Evolutionary conservation across 139 green algal genomes (phyloP), one percentile per base, ranked within the genome.

Genomic region (Zygnema cylindricum): DNA sequence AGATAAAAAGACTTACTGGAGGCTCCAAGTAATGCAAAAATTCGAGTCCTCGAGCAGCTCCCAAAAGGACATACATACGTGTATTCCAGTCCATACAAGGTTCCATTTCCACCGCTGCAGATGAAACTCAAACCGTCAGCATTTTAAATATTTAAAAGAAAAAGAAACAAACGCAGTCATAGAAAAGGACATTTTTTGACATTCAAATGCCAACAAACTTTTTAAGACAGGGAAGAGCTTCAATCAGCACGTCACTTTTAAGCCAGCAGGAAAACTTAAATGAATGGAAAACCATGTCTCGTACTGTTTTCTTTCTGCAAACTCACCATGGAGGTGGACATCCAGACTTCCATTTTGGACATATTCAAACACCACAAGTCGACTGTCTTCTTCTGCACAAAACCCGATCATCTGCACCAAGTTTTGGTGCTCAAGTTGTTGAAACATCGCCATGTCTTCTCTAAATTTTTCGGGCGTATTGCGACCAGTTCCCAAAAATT

Each of bases 301-400:
- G n/a, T n/a, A n/a, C n/a, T n/a, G n/a, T n/a, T n/a, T n/a, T n/a
- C n/a, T n/a, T n/a, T n/a, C n/a, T n/a, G n/a, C n/a, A 7, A 41
- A 79, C 71, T 16, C 71, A 79, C 77, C 49, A 54, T 85, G 35
- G 33, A 85, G 35, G 16, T 85, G 77, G 7, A 83, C 7, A 54
- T 85, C 43, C 43, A 85, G 21, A 16, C 39, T 55, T 41, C 33
- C 33, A 54, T 85, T 85, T 49, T 49, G 77, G 42, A 85, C 16
- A 54, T 81, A 85, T 54, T 85, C 77, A 23, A 54, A 82, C 33
- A 85, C 35, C 7, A 85, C 39, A 7, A 85, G 11, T 43, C 77
- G 77, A 16, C 77, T 75, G 21, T 85, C 43, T 39, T 85, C 77
- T 54, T 85, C 77, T 11, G 39, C 57, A 54, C 77, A 85, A 54